Percentiles rank a stretch among this genome's conserved stretches.
Conservation (phyloP, 2,329 filamentous ascomycete genomes). For the Colletotrichum chrysophilum region DNA sequence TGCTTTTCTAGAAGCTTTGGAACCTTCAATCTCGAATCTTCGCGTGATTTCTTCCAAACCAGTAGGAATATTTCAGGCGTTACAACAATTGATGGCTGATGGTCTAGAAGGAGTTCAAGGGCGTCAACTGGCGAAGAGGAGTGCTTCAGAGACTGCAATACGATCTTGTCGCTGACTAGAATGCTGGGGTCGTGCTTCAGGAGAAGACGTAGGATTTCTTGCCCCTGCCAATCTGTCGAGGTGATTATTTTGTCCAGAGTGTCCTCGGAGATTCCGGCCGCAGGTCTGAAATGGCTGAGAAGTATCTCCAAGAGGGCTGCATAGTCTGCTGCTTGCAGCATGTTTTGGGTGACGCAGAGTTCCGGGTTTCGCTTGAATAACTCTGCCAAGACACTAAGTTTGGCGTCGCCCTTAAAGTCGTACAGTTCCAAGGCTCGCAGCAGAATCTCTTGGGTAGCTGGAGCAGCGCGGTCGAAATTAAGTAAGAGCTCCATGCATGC, state of each 20-base stretch:
- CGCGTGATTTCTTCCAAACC: no score
- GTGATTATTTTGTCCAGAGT: not conserved
- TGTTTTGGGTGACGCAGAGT: not conserved
- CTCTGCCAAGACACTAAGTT: not conserved
- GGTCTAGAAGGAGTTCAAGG: no score
- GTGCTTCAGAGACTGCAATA: no score
- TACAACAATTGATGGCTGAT: no score
- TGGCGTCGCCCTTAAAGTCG: fast-evolving
- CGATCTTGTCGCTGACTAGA: not conserved
- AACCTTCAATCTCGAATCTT: no score
- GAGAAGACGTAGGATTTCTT: not conserved
- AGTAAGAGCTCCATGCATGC: not conserved
- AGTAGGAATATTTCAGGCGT: no score
- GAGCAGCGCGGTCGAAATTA: not conserved
- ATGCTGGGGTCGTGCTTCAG: not conserved
- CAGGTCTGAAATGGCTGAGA: not conserved
- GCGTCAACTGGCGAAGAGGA: no score
- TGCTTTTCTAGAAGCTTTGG: no score
- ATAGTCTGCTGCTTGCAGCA: not conserved
- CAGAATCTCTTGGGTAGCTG: not conserved
- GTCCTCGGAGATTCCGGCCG: not conserved
- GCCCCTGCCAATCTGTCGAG: not conserved
- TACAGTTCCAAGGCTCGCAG: not conserved
- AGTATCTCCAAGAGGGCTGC: not conserved
- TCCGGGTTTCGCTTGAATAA: not conserved